Percentiles rank a stretch among this genome's conserved stretches.
Evolutionary conservation across 192 early-diverging fungal species (phyloP).

Genomic region (Umbelopsis ramanniana): DNA sequence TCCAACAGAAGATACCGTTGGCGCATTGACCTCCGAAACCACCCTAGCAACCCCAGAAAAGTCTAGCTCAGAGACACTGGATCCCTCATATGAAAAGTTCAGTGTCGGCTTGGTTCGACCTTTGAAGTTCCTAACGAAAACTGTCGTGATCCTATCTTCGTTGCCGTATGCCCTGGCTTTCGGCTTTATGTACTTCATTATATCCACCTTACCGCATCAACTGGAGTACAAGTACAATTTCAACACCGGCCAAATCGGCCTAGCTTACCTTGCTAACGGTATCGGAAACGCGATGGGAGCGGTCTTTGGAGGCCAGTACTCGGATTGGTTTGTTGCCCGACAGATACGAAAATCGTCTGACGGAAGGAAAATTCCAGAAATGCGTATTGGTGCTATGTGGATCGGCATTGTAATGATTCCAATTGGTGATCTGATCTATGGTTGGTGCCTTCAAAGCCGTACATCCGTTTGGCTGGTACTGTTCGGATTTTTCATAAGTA

Average conservation of each 20-base stretch:
- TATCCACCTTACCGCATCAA: conserved; percentile 33
- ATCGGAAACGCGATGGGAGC: conserved; percentile 38
- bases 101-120: conserved; percentile 26
- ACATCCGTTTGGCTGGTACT: conserved; percentile 24
- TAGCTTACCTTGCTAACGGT: conserved; percentile 39
- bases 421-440: conserved; percentile 37
- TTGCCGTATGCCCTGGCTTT: conserved; percentile 32
- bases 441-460: conserved; percentile 32
- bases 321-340: conserved; percentile 21
- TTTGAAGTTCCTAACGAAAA: conserved; percentile 27
- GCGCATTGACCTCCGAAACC: no score
- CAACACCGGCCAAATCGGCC: conserved; percentile 28
- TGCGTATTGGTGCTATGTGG: conserved; percentile 35
- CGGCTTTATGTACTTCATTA: conserved; percentile 46
- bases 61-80: background rate
- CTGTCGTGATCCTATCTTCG: conserved; percentile 23
- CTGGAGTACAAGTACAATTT: conserved; percentile 25
- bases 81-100: background rate
- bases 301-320: conserved; percentile 28
- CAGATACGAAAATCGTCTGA: background rate
- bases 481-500: conserved; percentile 37
- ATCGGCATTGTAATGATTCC: conserved; percentile 33
- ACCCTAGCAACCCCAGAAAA: background rate
- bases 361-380: conserved; percentile 23
- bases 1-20: background rate